These are phyloP conservation scores for Lanmaoa pseudosensibilis DNA, from an alignment of 768 basidiomycete genomes.

Conservation along the genomic window DNA sequence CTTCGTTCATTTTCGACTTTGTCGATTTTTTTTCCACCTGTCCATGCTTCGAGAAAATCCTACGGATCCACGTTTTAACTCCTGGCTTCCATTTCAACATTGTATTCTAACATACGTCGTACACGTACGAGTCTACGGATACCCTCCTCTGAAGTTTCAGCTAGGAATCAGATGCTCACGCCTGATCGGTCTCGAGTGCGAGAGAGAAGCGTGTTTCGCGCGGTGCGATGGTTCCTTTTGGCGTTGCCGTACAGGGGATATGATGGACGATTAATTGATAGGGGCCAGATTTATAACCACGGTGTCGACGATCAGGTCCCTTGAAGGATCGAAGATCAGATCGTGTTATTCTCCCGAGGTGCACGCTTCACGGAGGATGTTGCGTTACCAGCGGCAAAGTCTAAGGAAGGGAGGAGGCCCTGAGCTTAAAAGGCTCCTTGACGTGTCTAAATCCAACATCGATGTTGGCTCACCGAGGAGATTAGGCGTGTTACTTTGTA, in stretches of 20 bases:
- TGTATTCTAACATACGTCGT: slow-evolving; percentile 19
- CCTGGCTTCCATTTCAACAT: not conserved
- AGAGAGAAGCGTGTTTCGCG: not conserved
- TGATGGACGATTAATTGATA: slow-evolving; percentile 22
- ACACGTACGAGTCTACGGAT: slow-evolving; percentile 14
- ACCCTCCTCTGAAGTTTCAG: slow-evolving; percentile 17
- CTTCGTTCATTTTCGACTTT: slow-evolving; percentile 7
- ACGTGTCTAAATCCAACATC: slow-evolving; percentile 6
- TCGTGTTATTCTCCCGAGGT: slow-evolving; percentile 18
- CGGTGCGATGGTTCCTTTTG: not conserved
- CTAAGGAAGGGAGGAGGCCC: not conserved
- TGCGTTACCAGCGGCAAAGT: slow-evolving; percentile 14
- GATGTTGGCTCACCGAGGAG: slow-evolving; percentile 6
- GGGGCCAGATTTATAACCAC: slow-evolving; percentile 7
- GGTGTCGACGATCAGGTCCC: slow-evolving; percentile 30
- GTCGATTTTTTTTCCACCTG: not conserved
- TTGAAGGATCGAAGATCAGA: slow-evolving; percentile 33
- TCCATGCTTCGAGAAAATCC: slow-evolving; percentile 3
- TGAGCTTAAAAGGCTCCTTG: slow-evolving; percentile 15
- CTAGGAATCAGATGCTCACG: not conserved
- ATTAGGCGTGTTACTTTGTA: not conserved
- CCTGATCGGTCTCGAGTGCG: not conserved
- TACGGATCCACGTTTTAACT: not conserved
- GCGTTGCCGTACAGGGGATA: slow-evolving; percentile 13
- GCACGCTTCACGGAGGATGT: slow-evolving; percentile 26